Evolutionary conservation across 2,329 filamentous ascomycete species (phyloP), one percentile per base, ranked within the genome.

Genomic region (Aspergillus pseudoterreus): DNA sequence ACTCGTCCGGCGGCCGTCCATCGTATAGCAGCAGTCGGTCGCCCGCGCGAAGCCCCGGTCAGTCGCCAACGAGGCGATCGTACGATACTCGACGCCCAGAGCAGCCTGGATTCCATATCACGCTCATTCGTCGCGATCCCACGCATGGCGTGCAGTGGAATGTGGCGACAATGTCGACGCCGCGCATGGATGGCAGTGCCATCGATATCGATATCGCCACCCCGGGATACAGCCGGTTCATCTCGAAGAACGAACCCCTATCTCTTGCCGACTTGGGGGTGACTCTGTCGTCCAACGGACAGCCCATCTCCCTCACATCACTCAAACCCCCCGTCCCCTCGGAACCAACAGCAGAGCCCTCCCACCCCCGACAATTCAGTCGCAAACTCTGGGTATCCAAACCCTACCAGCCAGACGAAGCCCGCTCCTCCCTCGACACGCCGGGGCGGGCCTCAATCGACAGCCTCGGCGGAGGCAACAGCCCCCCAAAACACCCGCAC

Each of bases 81-180:
- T 47, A 49, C 15, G 53, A 53, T 32, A 52, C 12, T 39, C 15
- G 43, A 19, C 39, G 53, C 43, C 36, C 50, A 10, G 58, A 54
- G 12, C 51, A 56, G 30, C 53, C 60, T n/a, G 61, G 68, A 2
- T 74, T 74, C 47, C 65, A 67, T 49, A 67, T 78, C 43, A 85
- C 83, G 0, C 69, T 92, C 12, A 90, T 91, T 60, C 84, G 88
- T n/a, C 82, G 87, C 57, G 85, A 91, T 64, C 86, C 86, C 1
- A 76, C 79, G 19, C 82, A 84, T 8, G 83, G 83, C 6, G 78
- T 77, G 49, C 88, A 91, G 67, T 90, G 87, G 86, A 91, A 91
- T 63, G 79, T 91, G 11, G 88, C 84, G 19, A 83, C 78, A 49
- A 78, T 90, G 45, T 79, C 78, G 39, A 72, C 69, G 41, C 62